Percentiles rank a stretch among this genome's conserved stretches.
Conservation (phyloP, 345 rosid species). For the Salix suchowensis region DNA sequence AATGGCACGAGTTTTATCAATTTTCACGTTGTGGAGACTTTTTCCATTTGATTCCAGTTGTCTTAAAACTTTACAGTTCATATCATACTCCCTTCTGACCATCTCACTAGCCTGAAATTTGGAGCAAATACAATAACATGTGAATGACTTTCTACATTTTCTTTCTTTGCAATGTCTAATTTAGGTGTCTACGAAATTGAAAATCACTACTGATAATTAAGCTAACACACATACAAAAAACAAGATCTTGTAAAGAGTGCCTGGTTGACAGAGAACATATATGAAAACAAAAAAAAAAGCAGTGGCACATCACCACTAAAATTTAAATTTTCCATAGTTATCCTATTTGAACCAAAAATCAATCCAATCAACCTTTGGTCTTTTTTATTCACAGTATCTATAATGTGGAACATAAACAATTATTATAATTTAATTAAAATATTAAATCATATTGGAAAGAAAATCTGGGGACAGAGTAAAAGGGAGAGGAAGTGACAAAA, state of each 20-base stretch:
- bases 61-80: slow-evolving; percentile 54
- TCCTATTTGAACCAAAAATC: neutral
- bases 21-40: slow-evolving; percentile 29
- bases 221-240: neutral
- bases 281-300: neutral
- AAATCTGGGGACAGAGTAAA: neutral
- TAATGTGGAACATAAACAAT: too few relatives aligned
- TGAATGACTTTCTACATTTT: neutral
- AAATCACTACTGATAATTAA: neutral
- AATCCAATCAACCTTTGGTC: neutral
- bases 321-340: neutral
- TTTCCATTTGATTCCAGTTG: slow-evolving; percentile 67
- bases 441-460: neutral
- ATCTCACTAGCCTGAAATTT: slow-evolving; percentile 68
- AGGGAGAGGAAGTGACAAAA: neutral
- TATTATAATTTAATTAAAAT: neutral
- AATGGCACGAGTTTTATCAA: slow-evolving; percentile 78
- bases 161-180: neutral
- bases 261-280: neutral
- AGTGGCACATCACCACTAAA: neutral
- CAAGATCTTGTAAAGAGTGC: neutral
- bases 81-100: slow-evolving; percentile 68
- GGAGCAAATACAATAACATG: neutral
- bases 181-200: neutral
- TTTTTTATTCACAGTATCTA: neutral